Evolutionary conservation across 129 eudicot genomes (phyloP), one percentile per base, ranked within the genome.

Genomic region (Daucus carota): DNA sequence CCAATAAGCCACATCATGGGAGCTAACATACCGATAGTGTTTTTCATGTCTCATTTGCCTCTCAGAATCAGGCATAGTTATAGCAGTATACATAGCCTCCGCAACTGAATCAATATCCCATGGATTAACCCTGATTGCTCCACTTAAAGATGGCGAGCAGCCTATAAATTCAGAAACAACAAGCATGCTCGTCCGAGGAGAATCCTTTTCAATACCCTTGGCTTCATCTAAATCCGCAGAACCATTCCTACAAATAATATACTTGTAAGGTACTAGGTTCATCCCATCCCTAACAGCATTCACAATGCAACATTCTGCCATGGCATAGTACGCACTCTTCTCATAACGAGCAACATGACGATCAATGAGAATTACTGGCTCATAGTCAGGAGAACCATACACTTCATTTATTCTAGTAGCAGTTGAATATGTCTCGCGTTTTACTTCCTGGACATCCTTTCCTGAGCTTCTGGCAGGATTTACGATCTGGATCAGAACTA

Each of bases 211-310:
- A 29, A 85, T 83, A 28, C 76, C 80, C 72, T n/a, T 79, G 4
- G 74, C 68, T 38, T 77, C 74, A 59, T 85, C 85, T 3, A 83
- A 46, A 8, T 84, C 85, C 0, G 84, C 71, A 48, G 77, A 83
- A 14, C 93, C 93, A 76, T 89, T 87, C 81, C 93, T 80, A 70
- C 93, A 86, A 3, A 89, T 86, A 18, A 89, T 78, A 46, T 89
- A 89, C 76, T 89, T 90, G 33, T 89, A 89, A 6, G 93, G 93
- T 9, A 86, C 87, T 9, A 89, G 77, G 72, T 88, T 88, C 93
- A 88, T 88, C n/a, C 93, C 93, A 41, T 88, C 93, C 46, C 93
- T 80, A 17, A 89, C 86, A 28, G 93, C 88, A 20, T 88, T 89
- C n/a, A 89, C 90, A 44, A 86, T 69, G n/a, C 84, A 88, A 77